Base-by-base conservation (phyloP, 2,329 filamentous ascomycete genomes). In the Pseudovirgaria hyperparasitica region DNA sequence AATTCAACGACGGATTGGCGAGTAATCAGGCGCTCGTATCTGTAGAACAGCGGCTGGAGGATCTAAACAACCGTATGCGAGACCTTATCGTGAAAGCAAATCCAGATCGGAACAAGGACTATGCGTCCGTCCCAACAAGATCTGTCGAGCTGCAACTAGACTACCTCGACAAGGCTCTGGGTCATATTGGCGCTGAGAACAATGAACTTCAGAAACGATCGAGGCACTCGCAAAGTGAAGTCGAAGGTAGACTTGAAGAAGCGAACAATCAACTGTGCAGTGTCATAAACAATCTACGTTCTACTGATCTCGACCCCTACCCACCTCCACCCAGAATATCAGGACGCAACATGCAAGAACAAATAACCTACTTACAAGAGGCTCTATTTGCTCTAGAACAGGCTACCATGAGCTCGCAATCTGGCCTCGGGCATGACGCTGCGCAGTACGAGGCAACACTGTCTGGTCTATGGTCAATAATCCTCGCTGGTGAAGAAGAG, bases 131-230 rank as follows among this genome's bases (percentile, higher is more conserved):
- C 6, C 49, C 51, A 9, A 37, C 41, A 17, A 25, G 29, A 12
- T 23, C 39, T 4, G 33, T 67, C 3, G 56, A 64, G 31, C 57
- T 59, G 16, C 77, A 86, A 43, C 52, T 90, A 12, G 70, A 76
- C 21, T 86, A 84, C 41, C 60, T 92, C 3, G 73, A 80, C 32
- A 68, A 69, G 39, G 71, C 72, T 2, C 55, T 90, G 17, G 57
- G 63, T 16, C 63, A 65, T 6, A 67, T 86, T 8, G 61, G 64
- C 19, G 61, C 68, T 10, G 71, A 73, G 38, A 67, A 75, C n/a
- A 38, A 38, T 12, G 44, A 41, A 23, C 34, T 44, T 26, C 39
- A 39, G 18, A 41, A 37, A n/a, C 43, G 34, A n/a, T 39, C 44
- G 3, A 41, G 38, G n/a, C 42, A 47, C 23, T 34, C 43, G 4